Conservation (phyloP, 116 monocot species). For the Thalassia testudinum region DNA sequence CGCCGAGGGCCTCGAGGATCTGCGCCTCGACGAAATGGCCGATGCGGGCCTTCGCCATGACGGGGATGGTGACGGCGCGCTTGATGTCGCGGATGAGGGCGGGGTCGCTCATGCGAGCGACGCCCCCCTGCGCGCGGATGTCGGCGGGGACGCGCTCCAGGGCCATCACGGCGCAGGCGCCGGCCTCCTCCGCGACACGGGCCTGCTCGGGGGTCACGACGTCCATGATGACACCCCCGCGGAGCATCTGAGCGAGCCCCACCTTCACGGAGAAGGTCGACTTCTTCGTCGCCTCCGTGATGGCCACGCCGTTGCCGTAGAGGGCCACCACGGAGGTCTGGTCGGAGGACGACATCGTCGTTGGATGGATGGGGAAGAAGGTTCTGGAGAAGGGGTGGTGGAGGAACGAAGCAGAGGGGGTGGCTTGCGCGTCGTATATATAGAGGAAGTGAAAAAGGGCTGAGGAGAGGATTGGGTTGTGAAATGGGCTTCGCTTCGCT, state of each 20-base stretch:
- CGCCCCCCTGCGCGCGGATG: conserved; percentile 69
- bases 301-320: conserved; percentile 20
- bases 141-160: conserved; percentile 87
- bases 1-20: conserved; percentile 21
- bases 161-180: conserved; percentile 91
- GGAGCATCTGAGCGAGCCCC: conserved; percentile 76
- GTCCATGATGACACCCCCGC: conserved; percentile 90
- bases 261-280: conserved; percentile 27
- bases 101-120: conserved; percentile 63
- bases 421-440: not conserved
- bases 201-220: conserved; percentile 80
- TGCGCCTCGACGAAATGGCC: conserved; percentile 24
- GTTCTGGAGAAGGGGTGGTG: not conserved
- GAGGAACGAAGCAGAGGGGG: not conserved
- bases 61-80: conserved; percentile 33
- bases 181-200: conserved; percentile 71
- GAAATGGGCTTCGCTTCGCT: no score
- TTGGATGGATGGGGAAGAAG: not conserved
- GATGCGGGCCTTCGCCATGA: conserved; percentile 21
- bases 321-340: conserved; percentile 15
- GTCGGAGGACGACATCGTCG: conserved; percentile 2
- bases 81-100: conserved; percentile 41
- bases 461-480: not conserved
- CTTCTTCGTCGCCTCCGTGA: conserved; percentile 17
- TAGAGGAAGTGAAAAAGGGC: not conserved